Base-by-base conservation (phyloP, 257 asterid species). In the Penstemon davidsonii region DNA sequence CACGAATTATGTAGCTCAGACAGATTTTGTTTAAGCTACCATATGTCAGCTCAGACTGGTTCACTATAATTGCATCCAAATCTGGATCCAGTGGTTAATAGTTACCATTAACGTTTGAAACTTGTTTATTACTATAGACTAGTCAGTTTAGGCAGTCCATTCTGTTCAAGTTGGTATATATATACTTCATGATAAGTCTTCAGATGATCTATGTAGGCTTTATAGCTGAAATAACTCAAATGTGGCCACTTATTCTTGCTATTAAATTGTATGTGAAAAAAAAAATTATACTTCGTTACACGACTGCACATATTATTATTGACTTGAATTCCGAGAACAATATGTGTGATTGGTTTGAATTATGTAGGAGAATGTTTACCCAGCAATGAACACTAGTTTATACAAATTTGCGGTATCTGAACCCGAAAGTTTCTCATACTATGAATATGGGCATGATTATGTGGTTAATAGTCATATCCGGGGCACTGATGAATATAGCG, bases 361-460 rank as follows among this genome's bases (percentile, higher is more conserved):
- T 80, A 43, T 77, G 82, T 88, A 92, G 98, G 98, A 80, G 76
- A 84, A 61, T 71, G 78, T 78, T 64, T 85, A 82, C 80, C 86
- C 96, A 37, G 78, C 87, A 62, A 77, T 73, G 52, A 85, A 82
- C 69, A 78, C 88, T 60, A 80, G 83, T 78, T 71, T 73, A 36
- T 81, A 82, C 91, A 92, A 92, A 78, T 89, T 79, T 73, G 86
- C 87, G 0, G 86, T 78, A 62, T 78, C 95, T 41, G 98, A 87
- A 68, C 87, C 94, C 12, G 92, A 85, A 68, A 86, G 87, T 75
- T 85, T 83, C 74, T 80, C 88, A 12, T 86, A 83, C 79, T 83
- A 81, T 64, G 94, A 87, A 63, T 84, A 78, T 72, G 89, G 88
- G 54, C 81, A 82, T 59, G 89, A 77, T 37, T 82, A 83, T 62